Base-by-base conservation (phyloP, 2,329 filamentous ascomycete genomes). In the Pseudohalonectria lignicola region DNA sequence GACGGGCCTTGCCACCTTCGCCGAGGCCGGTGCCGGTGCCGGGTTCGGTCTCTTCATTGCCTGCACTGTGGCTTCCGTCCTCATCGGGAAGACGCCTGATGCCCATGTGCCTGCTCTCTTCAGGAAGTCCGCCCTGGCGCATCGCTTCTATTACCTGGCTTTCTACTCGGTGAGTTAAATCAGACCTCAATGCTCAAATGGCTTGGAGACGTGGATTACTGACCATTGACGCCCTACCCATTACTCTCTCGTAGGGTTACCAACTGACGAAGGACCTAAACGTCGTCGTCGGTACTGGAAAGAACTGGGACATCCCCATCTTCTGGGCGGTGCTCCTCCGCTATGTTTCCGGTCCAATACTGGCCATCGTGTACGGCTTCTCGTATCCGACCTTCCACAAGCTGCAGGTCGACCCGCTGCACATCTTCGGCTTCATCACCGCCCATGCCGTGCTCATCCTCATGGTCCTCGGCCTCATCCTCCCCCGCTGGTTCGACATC, bases 251-350 rank as follows among this genome's bases (percentile, higher is more conserved):
- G 13, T 37, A 73, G 68, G 70, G 69, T 35, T 69, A 74, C 43
- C 72, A 75, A 57, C 60, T 76, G 16, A 61, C 66, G 25, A 63
- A 62, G 19, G 71, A 76, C 45, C 62, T 76, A 18, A 76, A 76
- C 42, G 48, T 63, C 4, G 65, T 73, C 21, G 63, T 76, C 17
- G 70, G 66, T 8, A 57, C 55, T 4, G 69, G 68, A 36, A 66
- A 64, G 28, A 76, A 76, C 52, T 76, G 71, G 72, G 62, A 52
- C 3, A 72, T 76, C 18, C 71, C 72, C 1, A 41, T 37, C 2
- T 68, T 73, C 49, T 69, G 70, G 56, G 64, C 66, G 1, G 50
- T 66, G 1, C 53, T 76, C 0, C 52, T 71, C 1, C 67, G 68
- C 16, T 73, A 71, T 42, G 47, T 71, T 26, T 62, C 63, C 12